Evolutionary conservation across 2,329 filamentous ascomycete genomes (phyloP).

Genomic region (Trichoderma lentiforme): DNA sequence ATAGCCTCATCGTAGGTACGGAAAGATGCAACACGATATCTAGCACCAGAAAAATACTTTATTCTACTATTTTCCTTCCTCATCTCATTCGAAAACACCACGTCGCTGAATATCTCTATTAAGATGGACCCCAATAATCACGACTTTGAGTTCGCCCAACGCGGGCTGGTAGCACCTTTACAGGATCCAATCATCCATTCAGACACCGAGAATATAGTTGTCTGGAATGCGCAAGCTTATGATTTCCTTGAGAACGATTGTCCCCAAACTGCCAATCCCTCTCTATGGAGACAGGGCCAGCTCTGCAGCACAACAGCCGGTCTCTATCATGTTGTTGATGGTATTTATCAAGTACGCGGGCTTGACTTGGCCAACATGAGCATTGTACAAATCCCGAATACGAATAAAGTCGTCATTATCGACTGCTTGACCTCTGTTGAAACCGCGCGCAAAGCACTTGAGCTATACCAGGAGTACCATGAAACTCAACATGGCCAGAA

Average conservation of each 20-base stretch:
- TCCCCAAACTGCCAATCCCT: not conserved
- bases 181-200: not conserved
- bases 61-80: not conserved
- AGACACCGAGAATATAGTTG: not conserved
- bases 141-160: not conserved
- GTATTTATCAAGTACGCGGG: not conserved
- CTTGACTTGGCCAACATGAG: not conserved
- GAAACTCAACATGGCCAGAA: not conserved
- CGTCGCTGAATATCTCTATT: not conserved
- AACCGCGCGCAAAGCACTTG: not conserved
- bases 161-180: not conserved
- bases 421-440: not conserved
- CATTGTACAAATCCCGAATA: not conserved
- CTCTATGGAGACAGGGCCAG: not conserved
- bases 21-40: not conserved
- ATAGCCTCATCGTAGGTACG: not conserved
- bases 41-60: not conserved
- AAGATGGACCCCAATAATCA: not conserved
- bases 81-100: not conserved
- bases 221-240: not conserved
- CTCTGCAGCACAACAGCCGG: not conserved
- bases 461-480: not conserved
- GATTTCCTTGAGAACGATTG: not conserved
- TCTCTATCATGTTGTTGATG: not conserved
- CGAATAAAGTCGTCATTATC: not conserved